Conservation (phyloP, 2,329 filamentous ascomycete species). For the Nigrospora osmanthi region DNA sequence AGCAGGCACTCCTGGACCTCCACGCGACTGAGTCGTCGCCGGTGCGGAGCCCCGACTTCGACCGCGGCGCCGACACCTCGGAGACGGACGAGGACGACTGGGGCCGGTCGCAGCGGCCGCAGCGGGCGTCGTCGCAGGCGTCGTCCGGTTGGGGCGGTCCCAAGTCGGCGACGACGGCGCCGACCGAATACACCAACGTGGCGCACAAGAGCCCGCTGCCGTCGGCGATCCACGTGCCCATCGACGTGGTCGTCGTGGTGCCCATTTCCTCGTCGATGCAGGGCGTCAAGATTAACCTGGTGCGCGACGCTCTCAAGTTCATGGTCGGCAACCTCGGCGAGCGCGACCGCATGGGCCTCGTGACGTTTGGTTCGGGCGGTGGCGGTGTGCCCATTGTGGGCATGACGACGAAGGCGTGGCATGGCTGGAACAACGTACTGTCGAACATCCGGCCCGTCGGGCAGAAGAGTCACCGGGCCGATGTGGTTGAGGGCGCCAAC, state of each 20-base stretch:
- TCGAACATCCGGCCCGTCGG: constrained; percentile 86
- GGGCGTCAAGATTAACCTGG: constrained; percentile 93
- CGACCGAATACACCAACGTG: constrained; percentile 84
- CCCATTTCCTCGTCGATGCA: constrained; percentile 98
- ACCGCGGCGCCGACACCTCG: constrained; percentile 61
- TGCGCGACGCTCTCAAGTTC: constrained; percentile 87
- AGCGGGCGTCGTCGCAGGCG: constrained; percentile 73
- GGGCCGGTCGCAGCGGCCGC: constrained; percentile 52
- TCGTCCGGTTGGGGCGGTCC: constrained; percentile 70
- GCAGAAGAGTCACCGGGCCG: constrained; percentile 91
- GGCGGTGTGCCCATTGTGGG: constrained; percentile 94
- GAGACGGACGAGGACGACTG: constrained; percentile 86
- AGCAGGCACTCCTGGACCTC: constrained; percentile 75
- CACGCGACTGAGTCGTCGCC: constrained; percentile 61
- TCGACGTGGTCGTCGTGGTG: constrained; percentile 94
- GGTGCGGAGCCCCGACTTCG: constrained; percentile 66
- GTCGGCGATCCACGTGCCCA: constrained; percentile 71
- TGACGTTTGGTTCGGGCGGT: constrained; percentile 91
- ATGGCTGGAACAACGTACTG: constrained; percentile 80
- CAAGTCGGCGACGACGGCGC: constrained; percentile 78
- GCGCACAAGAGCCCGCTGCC: constrained; percentile 37
- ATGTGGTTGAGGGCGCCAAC: constrained; percentile 95
- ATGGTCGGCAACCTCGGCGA: constrained; percentile 86
- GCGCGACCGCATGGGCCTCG: constrained; percentile 90
- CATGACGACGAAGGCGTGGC: constrained; percentile 95